Evolutionary conservation across 768 basidiomycete genomes (phyloP).

Genomic region (Clitopilus passeckerianus): DNA sequence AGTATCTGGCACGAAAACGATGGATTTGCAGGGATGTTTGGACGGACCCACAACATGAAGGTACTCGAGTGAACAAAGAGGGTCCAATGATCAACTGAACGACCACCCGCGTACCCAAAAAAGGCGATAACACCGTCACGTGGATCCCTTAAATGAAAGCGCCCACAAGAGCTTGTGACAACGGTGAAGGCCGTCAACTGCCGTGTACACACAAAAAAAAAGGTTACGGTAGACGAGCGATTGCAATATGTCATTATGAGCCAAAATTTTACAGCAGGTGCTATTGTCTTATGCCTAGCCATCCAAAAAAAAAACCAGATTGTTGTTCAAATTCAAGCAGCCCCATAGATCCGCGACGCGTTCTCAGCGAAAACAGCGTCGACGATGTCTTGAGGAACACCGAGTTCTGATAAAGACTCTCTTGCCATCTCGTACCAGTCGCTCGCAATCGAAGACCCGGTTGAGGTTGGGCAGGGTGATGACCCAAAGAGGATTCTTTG

Average conservation of each 20-base stretch:
- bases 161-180: not conserved
- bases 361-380: slow-evolving; percentile 66
- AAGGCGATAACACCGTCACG: slow-evolving; percentile 5
- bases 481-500: slow-evolving; percentile 82
- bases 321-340: not conserved
- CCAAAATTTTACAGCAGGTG: not conserved
- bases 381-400: slow-evolving; percentile 70
- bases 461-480: slow-evolving; percentile 52
- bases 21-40: not conserved
- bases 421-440: slow-evolving; percentile 83
- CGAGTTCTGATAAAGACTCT: slow-evolving; percentile 75
- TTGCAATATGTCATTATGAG: not conserved
- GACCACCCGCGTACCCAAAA: slow-evolving; percentile 5
- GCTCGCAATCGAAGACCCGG: slow-evolving; percentile 42
- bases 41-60: not conserved
- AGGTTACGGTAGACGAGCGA: not conserved
- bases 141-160: not conserved
- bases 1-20: not conserved
- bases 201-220: slow-evolving; percentile 1
- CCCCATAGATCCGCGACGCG: slow-evolving; percentile 42
- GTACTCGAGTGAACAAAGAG: slow-evolving; percentile 3
- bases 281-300: not conserved
- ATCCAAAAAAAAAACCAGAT: not conserved
- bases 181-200: not conserved
- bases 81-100: not conserved